phyloP scores from a whole-genome alignment of 345 rosid genomes.

The Bruguiera sexangula region DNA sequence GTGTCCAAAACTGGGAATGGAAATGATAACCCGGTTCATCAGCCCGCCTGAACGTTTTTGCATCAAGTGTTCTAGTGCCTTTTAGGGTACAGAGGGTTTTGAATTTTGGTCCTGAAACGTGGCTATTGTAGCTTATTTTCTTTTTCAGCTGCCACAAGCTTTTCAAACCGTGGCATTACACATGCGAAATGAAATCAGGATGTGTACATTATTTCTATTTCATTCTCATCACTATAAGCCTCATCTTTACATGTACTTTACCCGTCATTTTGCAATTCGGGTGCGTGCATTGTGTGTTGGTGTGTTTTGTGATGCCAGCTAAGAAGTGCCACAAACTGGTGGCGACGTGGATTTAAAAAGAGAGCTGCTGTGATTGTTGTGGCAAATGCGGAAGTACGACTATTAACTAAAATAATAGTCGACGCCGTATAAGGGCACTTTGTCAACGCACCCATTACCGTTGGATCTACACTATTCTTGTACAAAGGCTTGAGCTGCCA shows the following conservation, averaged over 20 bases:
- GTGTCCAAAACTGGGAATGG: constrained; percentile 26
- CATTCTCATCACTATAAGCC: background rate
- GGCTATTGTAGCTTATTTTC: constrained; percentile 17
- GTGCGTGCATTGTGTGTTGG: background rate
- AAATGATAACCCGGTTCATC: constrained; percentile 28
- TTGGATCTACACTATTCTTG: no score
- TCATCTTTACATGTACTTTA: no score
- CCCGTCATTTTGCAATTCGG: background rate
- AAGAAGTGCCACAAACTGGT: no score
- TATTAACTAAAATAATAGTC: no score
- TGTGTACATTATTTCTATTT: constrained; percentile 31
- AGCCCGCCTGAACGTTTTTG: constrained; percentile 34
- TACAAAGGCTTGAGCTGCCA: no score
- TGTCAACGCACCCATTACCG: no score
- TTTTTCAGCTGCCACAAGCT: constrained; percentile 31
- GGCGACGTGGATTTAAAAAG: no score
- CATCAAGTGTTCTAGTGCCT: constrained; percentile 11
- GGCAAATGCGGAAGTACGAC: no score
- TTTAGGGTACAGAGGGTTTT: constrained; percentile 12
- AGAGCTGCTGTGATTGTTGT: no score
- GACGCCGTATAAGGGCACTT: no score
- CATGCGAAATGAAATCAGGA: constrained; percentile 24
- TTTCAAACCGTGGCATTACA: constrained; percentile 29
- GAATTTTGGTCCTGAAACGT: constrained; percentile 5
- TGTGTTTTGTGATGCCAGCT: background rate